These are phyloP conservation scores for Beta macrorhiza DNA, from an alignment of 179 eudicot genomes.

Conservation along the genomic window DNA sequence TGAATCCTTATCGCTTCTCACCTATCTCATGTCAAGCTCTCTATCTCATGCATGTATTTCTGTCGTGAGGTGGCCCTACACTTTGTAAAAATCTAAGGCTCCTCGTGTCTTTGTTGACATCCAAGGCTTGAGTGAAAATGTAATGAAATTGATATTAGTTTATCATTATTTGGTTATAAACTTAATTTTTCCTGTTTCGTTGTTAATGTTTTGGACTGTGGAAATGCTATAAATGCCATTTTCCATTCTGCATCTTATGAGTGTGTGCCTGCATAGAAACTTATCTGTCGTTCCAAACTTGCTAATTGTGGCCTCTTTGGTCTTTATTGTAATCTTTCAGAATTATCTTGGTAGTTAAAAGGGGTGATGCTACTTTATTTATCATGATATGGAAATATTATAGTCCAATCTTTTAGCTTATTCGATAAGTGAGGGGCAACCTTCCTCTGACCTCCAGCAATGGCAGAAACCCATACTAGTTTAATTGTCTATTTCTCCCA, in stretches of 20 bases:
- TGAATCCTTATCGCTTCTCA: background rate
- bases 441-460: too few relatives aligned
- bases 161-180: background rate
- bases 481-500: background rate
- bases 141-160: background rate
- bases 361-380: background rate
- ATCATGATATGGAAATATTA: background rate
- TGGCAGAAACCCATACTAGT: background rate
- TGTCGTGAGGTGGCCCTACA: background rate
- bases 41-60: background rate
- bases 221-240: background rate
- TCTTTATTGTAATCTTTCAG: background rate
- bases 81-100: too few relatives aligned
- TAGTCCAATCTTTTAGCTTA: background rate
- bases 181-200: background rate
- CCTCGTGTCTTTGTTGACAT: too few relatives aligned
- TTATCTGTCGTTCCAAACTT: background rate
- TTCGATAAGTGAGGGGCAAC: background rate
- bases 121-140: background rate
- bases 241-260: background rate
- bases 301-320: background rate
- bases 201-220: background rate
- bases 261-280: background rate
- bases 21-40: background rate
- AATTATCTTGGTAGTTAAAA: background rate